Conservation (phyloP, 1,284 basidiomycete genomes). For the Trametes polyzona region DNA sequence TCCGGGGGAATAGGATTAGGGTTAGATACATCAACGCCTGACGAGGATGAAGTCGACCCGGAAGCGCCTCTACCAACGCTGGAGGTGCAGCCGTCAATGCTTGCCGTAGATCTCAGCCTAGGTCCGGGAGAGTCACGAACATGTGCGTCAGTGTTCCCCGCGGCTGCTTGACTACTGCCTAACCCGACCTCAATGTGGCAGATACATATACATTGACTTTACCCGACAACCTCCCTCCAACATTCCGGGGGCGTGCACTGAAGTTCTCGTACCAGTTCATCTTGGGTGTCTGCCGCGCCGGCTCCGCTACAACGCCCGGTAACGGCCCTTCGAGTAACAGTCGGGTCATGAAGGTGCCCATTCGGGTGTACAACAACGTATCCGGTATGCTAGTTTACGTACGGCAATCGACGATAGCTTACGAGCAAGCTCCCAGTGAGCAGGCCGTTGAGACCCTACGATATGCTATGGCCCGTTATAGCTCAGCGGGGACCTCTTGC, state of each 20-base stretch:
- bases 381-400: constrained; percentile 54
- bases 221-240: constrained; percentile 85
- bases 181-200: constrained; percentile 37
- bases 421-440: constrained; percentile 47
- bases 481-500: constrained; percentile 18
- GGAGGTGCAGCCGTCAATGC: constrained; percentile 80
- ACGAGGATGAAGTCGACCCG: constrained; percentile 55
- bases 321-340: constrained; percentile 52
- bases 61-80: constrained; percentile 80
- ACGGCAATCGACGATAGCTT: constrained; percentile 4
- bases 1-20: constrained; percentile 29
- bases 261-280: constrained; percentile 89
- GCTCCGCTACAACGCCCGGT: constrained; percentile 37
- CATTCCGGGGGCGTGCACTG: constrained; percentile 84
- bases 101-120: constrained; percentile 81
- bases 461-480: constrained; percentile 69
- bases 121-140: constrained; percentile 80
- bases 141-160: constrained; percentile 57
- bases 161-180: neutral
- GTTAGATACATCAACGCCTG: constrained; percentile 26
- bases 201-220: constrained; percentile 80
- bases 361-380: constrained; percentile 87
- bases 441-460: constrained; percentile 57
- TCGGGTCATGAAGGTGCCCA: constrained; percentile 85
- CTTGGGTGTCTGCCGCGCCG: constrained; percentile 81